These are phyloP conservation scores for Neurospora tetrasperma DNA, from an alignment of 495 filamentous ascomycete genomes.

Conservation along the genomic window DNA sequence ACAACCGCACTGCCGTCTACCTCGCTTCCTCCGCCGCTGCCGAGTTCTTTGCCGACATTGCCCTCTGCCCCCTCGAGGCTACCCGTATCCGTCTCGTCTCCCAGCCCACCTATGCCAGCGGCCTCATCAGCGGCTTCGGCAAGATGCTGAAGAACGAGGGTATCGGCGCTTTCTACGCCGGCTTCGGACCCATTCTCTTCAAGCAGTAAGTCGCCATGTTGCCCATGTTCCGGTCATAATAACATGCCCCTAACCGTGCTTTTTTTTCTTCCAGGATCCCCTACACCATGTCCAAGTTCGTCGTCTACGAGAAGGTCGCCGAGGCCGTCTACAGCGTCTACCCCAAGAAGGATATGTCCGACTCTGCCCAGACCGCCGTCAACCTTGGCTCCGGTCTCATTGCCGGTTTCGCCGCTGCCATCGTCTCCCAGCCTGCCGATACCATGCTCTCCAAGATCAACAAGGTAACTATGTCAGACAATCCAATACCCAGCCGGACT, in stretches of 20 bases:
- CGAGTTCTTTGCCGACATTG: conserved; percentile 92
- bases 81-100: conserved; percentile 93
- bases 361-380: conserved; percentile 68
- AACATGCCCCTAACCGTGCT: conserved; percentile 5
- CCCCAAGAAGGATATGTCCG: conserved; percentile 69
- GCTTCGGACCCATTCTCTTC: conserved; percentile 88
- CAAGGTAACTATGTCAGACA: conserved; percentile 38
- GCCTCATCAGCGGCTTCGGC: conserved; percentile 69
- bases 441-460: conserved; percentile 99
- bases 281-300: conserved; percentile 99
- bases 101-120: conserved; percentile 74
- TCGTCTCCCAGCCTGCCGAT: conserved; percentile 96
- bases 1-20: conserved; percentile 85
- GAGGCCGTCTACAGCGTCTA: conserved; percentile 62
- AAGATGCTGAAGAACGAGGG: conserved; percentile 83
- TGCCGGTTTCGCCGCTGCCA: conserved; percentile 92
- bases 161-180: conserved; percentile 85
- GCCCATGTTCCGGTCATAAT: not conserved
- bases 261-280: conserved; percentile 56
- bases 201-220: conserved; percentile 64
- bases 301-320: conserved; percentile 94
- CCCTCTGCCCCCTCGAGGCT: conserved; percentile 87
- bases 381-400: conserved; percentile 95
- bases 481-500: not conserved
- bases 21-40: conserved; percentile 72